Evolutionary conservation across 108 stramenopile species (phyloP).

Genomic region (Seminavis robusta): DNA sequence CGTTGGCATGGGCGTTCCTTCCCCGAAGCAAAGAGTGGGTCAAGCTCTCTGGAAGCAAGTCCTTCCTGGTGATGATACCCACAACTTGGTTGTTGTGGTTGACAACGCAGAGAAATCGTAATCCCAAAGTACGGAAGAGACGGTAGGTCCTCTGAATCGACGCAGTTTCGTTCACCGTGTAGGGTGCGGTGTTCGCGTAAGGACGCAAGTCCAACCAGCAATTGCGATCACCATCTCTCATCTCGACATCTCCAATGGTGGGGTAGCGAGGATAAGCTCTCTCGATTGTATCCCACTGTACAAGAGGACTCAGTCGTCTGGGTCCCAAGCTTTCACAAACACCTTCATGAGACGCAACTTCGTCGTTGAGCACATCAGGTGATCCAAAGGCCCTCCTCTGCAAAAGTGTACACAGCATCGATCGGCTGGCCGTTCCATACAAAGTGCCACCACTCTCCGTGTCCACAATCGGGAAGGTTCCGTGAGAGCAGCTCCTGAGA

Average conservation of each 20-base stretch:
- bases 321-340: conserved; percentile 51
- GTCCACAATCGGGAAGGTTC: conserved; percentile 95
- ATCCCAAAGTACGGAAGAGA: conserved; percentile 93
- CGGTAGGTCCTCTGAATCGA: conserved; percentile 93
- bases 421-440: conserved; percentile 86
- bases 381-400: conserved; percentile 87
- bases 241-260: conserved; percentile 76
- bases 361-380: conserved; percentile 66
- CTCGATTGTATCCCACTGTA: conserved; percentile 95
- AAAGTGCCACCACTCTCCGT: conserved; percentile 80
- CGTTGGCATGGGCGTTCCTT: conserved; percentile 67
- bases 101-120: conserved; percentile 92
- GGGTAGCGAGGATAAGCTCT: conserved; percentile 93
- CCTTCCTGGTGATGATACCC: conserved; percentile 84
- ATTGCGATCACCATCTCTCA: conserved; percentile 76
- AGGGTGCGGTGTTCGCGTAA: conserved; percentile 96
- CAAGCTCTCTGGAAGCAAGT: conserved; percentile 76
- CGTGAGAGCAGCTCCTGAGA: conserved; percentile 70
- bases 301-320: conserved; percentile 76
- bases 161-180: conserved; percentile 91
- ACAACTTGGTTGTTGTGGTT: conserved; percentile 92
- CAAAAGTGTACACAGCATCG: conserved; percentile 85
- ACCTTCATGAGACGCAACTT: conserved; percentile 48
- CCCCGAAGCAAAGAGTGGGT: conserved; percentile 75
- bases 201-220: conserved; percentile 94